phyloP scores from a whole-genome alignment of 2,329 filamentous ascomycete genomes.

The Botrytis cinerea region DNA sequence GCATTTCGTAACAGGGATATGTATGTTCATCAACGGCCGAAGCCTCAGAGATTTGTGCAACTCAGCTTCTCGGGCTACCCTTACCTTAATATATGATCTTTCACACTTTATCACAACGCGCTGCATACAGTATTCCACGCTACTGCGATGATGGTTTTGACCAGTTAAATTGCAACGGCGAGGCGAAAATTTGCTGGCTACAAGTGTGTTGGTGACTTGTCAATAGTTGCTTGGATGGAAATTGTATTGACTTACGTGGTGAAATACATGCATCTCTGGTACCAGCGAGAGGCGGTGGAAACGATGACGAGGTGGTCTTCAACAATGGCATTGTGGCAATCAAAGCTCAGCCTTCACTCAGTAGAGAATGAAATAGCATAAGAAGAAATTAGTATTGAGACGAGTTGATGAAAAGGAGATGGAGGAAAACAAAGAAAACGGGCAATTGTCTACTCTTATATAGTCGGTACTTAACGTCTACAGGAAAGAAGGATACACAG shows the following conservation, averaged over 20 bases:
- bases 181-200: neutral
- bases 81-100: neutral
- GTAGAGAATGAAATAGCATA: neutral
- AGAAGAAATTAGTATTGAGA: neutral
- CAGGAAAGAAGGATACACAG: neutral
- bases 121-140: neutral
- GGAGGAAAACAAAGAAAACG: neutral
- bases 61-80: no score
- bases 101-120: neutral
- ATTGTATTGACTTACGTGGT: neutral
- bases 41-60: neutral
- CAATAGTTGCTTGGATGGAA: neutral
- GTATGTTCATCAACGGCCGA: neutral
- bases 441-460: neutral
- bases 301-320: neutral
- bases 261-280: neutral
- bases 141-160: neutral
- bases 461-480: neutral
- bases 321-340: neutral
- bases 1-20: neutral
- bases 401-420: neutral
- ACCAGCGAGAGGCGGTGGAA: neutral
- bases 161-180: neutral
- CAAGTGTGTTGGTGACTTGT: neutral
- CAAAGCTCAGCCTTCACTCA: neutral